phyloP scores from a whole-genome alignment of 73 alveolate genomes.

The Uronychia setigera region DNA sequence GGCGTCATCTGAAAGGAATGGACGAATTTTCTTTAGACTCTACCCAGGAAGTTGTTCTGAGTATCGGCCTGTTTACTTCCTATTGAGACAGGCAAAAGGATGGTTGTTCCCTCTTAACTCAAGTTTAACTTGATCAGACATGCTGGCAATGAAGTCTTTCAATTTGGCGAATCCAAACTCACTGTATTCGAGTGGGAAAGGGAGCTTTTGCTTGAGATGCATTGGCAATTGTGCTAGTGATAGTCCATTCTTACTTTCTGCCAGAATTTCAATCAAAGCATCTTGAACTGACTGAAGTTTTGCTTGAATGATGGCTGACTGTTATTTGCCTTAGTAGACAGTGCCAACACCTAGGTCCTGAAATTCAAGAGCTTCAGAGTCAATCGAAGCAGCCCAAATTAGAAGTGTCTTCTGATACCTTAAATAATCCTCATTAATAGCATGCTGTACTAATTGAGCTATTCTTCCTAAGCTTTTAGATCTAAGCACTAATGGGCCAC shows the following conservation, averaged over 20 bases:
- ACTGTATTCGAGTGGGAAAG: slow-evolving; percentile 40
- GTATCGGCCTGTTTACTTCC: not conserved
- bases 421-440: slow-evolving; percentile 59
- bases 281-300: slow-evolving; percentile 45
- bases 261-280: slow-evolving; percentile 59
- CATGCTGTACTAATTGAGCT: slow-evolving; percentile 52
- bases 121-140: slow-evolving; percentile 57
- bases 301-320: slow-evolving; percentile 6
- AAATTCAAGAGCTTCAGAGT: not conserved
- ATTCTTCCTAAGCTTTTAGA: slow-evolving; percentile 52
- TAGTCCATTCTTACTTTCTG: slow-evolving; percentile 50
- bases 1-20: not conserved
- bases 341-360: not conserved
- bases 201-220: slow-evolving; percentile 54
- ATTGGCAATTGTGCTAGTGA: slow-evolving; percentile 70
- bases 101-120: slow-evolving; percentile 69
- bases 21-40: not conserved
- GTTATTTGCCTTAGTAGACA: slow-evolving; percentile 14
- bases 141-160: slow-evolving; percentile 62
- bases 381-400: slow-evolving; percentile 40
- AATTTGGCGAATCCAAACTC: slow-evolving; percentile 74
- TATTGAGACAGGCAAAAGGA: slow-evolving; percentile 64
- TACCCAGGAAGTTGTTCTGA: not conserved
- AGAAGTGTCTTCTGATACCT: slow-evolving; percentile 64
- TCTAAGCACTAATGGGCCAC: slow-evolving; percentile 53